Evolutionary conservation across 176 grass and related monocot genomes (phyloP), one percentile per base, ranked within the genome.

Genomic region (Avena sativa): DNA sequence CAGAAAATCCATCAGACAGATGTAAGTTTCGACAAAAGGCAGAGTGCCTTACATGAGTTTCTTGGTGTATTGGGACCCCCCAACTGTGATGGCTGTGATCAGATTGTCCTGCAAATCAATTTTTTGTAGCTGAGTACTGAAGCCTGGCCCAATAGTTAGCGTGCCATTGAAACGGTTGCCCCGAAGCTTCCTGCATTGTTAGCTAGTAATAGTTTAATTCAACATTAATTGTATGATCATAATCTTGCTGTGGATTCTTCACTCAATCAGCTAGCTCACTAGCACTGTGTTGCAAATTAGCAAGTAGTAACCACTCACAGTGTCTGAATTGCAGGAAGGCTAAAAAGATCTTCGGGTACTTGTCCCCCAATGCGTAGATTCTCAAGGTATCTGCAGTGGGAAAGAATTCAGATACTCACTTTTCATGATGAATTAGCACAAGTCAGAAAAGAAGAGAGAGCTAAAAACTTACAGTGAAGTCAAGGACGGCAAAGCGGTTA

Each of bases 71-170:
- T 69, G n/a, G 78, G 64, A 30, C 73, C 58, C 93, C 19, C 88
- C 81, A 30, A 85, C 1, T 40, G 88, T 89, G 1, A 92, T 13
- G 12, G 9, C 0, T 36, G 6, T 57, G 19, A 98, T 98, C 0
- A 79, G 0, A 46, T 98, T 98, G 63, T 94, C 83, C 40, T 58
- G 92, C 53, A 98, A 68, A 92, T 98, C 96, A 50, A 98, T 92
- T 30, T 84, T 23, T 47, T 85, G 60, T 44, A 98, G 96, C 64
- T 88, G 88, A 73, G 57, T 82, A 34, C 91, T 70, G 79, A 84
- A 91, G 28, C 79, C 78, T 14, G 88, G 59, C 48, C 91, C 86
- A 52, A 95, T 88, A 10, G 40, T 52, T n/a, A 98, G 56, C 2
- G 96, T 95, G 47, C 93, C 96, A 1, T 95, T 98, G 25, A 98